Evolutionary conservation across 2,329 filamentous ascomycete species (phyloP), one percentile per base, ranked within the genome.

Genomic region (Metarhizium rileyi): DNA sequence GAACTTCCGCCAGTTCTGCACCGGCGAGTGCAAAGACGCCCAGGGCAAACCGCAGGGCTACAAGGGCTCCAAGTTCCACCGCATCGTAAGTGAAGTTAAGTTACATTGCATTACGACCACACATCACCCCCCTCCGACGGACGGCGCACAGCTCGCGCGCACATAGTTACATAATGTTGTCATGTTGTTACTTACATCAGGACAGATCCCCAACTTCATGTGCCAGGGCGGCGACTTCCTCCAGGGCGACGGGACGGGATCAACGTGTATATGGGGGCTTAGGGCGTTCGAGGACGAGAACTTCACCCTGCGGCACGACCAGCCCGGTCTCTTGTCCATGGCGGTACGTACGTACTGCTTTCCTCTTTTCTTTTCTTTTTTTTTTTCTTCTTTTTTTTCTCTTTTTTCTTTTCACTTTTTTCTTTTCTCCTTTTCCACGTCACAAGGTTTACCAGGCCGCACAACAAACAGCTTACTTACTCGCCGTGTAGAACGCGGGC

Each of bases 1-100:
- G 69, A 97, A 97, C 73, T 97, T 98, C 67, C 87, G 90, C 44
- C 89, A 94, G 64, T 95, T 95, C 71, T 96, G 90, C 71, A 97
- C 91, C 0, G 93, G 93, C 59, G 91, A 97, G 73, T 83, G 79
- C 57, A 95, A 90, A 70, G 87, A 87, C 63, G 68, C 78, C 46
- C 77, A 81, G 9, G 88, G 89, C 30, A 77, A 83, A 54, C 86
- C 90, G 1, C 87, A 94, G 64, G 93, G 93, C 55, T 98, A 96
- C 77, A 97, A 96, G 71, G 87, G 87, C 48, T 86, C 81, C 72
- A 94, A 89, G 67, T 96, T 97, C 62, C 93, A 97, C 69, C 84
- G 93, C 51, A 88, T 97, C 59, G 89, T 94, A 70, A 60, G 85
- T 74, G n/a, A n/a, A n/a, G n/a, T n/a, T n/a, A n/a, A n/a, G n/a